These are phyloP conservation scores for Aspergillus carbonarius DNA, from an alignment of 2,329 filamentous ascomycete species.

Conservation along the genomic window DNA sequence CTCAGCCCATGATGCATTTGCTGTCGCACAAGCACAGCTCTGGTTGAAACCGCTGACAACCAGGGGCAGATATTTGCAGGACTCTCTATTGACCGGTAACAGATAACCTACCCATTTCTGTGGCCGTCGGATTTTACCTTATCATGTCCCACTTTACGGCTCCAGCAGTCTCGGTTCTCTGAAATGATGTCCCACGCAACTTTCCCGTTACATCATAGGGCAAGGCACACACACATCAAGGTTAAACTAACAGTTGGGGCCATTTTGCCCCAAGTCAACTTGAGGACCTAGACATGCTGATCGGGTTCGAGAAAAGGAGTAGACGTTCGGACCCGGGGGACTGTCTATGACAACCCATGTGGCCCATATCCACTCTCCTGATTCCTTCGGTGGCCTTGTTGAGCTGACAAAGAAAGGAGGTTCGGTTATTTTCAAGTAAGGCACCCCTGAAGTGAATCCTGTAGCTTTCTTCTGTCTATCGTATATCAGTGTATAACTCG, in stretches of 20 bases:
- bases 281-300: not conserved
- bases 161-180: not conserved
- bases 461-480: not conserved
- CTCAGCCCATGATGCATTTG: no score
- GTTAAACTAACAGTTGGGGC: not conserved
- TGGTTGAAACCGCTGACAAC: no score
- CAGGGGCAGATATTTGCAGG: no score
- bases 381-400: not conserved
- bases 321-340: not conserved
- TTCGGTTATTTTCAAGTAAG: not conserved
- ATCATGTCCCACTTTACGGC: no score
- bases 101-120: no score
- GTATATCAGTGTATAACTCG: not conserved
- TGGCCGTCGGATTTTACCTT: no score
- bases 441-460: not conserved
- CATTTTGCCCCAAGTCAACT: not conserved
- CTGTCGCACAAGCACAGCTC: no score
- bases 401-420: not conserved
- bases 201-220: not conserved
- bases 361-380: constrained; percentile 1
- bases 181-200: not conserved
- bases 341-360: not conserved
- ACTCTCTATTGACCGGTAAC: no score
- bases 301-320: not conserved
- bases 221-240: not conserved